Conservation (phyloP, 2,329 filamentous ascomycete genomes). For the Ustulina deusta region DNA sequence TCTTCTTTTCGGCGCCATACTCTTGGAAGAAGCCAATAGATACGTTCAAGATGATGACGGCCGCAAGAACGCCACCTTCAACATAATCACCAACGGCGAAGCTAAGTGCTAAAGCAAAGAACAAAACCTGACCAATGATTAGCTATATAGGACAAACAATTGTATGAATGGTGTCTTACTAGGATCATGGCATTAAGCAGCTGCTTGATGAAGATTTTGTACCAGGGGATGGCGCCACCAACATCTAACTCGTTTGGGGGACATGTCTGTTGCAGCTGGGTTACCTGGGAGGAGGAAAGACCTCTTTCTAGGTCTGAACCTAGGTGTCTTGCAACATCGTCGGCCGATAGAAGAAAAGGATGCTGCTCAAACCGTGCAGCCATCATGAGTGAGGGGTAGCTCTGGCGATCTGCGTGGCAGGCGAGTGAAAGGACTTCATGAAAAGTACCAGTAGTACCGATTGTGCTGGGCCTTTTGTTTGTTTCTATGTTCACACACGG, state of each 20-base stretch:
- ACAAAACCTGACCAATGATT: constrained; percentile 73
- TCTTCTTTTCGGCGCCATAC: constrained; percentile 73
- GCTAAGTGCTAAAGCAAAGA: constrained; percentile 80
- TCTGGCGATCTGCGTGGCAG: constrained; percentile 26
- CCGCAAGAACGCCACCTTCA: constrained; percentile 74
- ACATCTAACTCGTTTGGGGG: constrained; percentile 79
- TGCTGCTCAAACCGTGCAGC: constrained; percentile 64
- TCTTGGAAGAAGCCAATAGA: constrained; percentile 75
- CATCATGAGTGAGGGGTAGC: constrained; percentile 52
- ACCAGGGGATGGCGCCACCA: constrained; percentile 73
- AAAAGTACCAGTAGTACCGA: constrained; percentile 9
- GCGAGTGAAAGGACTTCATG: constrained; percentile 38
- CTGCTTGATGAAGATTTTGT: constrained; percentile 79
- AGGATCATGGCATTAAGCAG: constrained; percentile 83
- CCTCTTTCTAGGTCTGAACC: constrained; percentile 75
- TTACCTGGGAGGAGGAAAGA: constrained; percentile 70
- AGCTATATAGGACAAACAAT: neutral
- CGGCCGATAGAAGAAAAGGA: constrained; percentile 70
- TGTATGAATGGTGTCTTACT: constrained; percentile 55
- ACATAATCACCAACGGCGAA: constrained; percentile 76
- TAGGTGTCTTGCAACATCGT: constrained; percentile 72
- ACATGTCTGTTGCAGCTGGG: constrained; percentile 68
- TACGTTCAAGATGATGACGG: constrained; percentile 77
- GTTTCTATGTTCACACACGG: constrained; percentile 1
- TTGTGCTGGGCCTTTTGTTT: constrained; percentile 2